Evolutionary conservation across 495 filamentous ascomycete genomes (phyloP), one percentile per base, ranked within the genome.

Genomic region (Hypoxylon intermedium): DNA sequence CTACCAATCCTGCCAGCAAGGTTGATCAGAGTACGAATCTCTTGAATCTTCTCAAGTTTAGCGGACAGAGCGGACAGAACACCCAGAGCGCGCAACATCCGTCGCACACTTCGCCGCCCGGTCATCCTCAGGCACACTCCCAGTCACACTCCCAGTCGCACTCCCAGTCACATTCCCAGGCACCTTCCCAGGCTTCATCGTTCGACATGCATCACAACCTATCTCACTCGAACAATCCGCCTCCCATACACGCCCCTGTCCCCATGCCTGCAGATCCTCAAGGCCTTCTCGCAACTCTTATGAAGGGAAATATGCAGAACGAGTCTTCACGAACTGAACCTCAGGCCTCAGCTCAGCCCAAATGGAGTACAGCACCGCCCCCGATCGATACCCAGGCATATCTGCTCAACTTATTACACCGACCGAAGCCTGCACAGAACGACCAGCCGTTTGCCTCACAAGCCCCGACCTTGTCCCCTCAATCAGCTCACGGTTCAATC

Each of bases 221-320:
- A 20, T 43, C 67, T 19, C 52, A 62, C 11, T 18, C 57, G 2
- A 58, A 40, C 30, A 60, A 56, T 23, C 67, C 65, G 9, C 69
- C 74, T 36, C 71, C 75, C 36, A 77, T 82, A 26, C 78, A 79
- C 40, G 78, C 78, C 6, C 78, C 79, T 1, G 76, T 76, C 4
- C 79, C 79, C 5, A 72, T 74, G 20, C 65, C 74, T 19, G 72
- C 75, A 19, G 77, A 82, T 49, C 79, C 79, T 9, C 72, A 72
- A 11, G 80, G 82, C 48, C 68, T 83, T 49, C 74, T 84, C 24
- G 80, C 81, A 31, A 77, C 79, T 24, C 74, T 84, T 62, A 81
- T 83, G 76, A 77, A 78, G 65, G 77, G 78, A 23, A 72, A 68
- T 16, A 26, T 72, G 69, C 74, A 79, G 43, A 59, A 72, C 16